Evolutionary conservation across 2,329 filamentous ascomycete genomes (phyloP).

Genomic region (Cercospora canescens): DNA sequence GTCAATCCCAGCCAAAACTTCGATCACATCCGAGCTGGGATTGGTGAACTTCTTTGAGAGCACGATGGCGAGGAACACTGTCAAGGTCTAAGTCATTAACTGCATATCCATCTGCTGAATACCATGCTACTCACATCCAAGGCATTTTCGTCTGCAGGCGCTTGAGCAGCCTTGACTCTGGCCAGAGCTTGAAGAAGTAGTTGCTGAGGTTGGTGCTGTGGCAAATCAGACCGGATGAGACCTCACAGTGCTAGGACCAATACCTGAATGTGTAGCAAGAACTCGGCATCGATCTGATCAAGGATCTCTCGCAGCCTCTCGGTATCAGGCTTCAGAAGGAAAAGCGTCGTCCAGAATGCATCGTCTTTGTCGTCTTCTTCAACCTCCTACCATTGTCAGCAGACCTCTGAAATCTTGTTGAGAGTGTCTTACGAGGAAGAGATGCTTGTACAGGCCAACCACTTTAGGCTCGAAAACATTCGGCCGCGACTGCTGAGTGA

Average conservation of each 20-base stretch:
- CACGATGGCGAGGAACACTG: constrained; percentile 79
- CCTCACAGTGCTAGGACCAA: background rate
- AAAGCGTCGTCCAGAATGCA: constrained; percentile 96
- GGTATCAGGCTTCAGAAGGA: constrained; percentile 80
- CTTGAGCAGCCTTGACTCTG: constrained; percentile 62
- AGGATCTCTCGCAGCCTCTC: constrained; percentile 67
- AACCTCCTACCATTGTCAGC: constrained; percentile 49
- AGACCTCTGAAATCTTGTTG: background rate
- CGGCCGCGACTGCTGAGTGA: constrained; percentile 88
- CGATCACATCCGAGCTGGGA: constrained; percentile 91
- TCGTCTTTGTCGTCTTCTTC: constrained; percentile 72
- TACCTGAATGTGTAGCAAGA: constrained; percentile 74
- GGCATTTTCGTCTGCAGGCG: constrained; percentile 71
- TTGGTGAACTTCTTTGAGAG: constrained; percentile 91
- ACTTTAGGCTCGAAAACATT: constrained; percentile 94
- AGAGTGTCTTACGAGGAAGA: constrained; percentile 61
- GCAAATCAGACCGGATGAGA: constrained; percentile 3
- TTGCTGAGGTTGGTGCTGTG: constrained; percentile 67
- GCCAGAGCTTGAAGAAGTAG: constrained; percentile 74
- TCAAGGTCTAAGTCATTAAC: constrained; percentile 72
- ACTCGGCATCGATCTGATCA: constrained; percentile 68
- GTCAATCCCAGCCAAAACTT: constrained; percentile 83
- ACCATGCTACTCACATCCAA: constrained; percentile 68
- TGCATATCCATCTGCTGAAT: constrained; percentile 24
- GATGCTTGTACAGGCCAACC: constrained; percentile 79